Conservation (phyloP, 805 yeast species). For the Candida pseudofarinosa region DNA sequence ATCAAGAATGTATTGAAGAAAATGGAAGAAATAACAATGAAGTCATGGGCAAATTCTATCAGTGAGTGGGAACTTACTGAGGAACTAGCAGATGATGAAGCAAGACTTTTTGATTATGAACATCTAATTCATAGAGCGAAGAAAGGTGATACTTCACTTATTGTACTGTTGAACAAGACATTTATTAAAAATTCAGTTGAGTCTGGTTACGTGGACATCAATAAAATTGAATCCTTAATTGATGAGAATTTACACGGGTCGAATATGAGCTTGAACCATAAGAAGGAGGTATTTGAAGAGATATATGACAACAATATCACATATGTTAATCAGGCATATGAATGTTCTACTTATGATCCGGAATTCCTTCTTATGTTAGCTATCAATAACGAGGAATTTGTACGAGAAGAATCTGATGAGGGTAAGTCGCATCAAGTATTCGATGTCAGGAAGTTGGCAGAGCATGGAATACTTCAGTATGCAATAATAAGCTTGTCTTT, state of each 20-base stretch:
- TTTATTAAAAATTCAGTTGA: conserved; percentile 46
- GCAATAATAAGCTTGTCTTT: conserved; percentile 46
- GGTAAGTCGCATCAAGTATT: conserved; percentile 24
- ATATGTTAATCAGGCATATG: conserved; percentile 17
- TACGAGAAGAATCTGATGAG: conserved; percentile 29
- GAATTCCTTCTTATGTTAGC: conserved; percentile 62
- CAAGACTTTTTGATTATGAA: conserved; percentile 46
- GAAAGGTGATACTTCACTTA: conserved; percentile 33
- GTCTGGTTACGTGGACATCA: background rate
- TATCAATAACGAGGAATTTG: conserved; percentile 62
- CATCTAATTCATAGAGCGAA: conserved; percentile 43
- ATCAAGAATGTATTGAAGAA: conserved; percentile 51
- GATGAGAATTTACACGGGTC: background rate
- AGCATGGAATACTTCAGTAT: conserved; percentile 51
- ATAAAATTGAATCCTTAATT: background rate
- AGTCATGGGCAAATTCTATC: conserved; percentile 65
- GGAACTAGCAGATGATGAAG: conserved; percentile 36
- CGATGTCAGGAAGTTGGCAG: conserved; percentile 54
- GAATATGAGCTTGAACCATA: background rate
- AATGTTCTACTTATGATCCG: conserved; percentile 53
- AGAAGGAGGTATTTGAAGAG: conserved; percentile 22
- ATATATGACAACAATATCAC: conserved; percentile 20
- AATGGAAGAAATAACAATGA: conserved; percentile 50
- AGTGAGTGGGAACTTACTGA: conserved; percentile 61
- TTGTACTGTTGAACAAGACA: conserved; percentile 47